phyloP scores from a whole-genome alignment of 75 land plant genomes.

The Pinus albicaulis region DNA sequence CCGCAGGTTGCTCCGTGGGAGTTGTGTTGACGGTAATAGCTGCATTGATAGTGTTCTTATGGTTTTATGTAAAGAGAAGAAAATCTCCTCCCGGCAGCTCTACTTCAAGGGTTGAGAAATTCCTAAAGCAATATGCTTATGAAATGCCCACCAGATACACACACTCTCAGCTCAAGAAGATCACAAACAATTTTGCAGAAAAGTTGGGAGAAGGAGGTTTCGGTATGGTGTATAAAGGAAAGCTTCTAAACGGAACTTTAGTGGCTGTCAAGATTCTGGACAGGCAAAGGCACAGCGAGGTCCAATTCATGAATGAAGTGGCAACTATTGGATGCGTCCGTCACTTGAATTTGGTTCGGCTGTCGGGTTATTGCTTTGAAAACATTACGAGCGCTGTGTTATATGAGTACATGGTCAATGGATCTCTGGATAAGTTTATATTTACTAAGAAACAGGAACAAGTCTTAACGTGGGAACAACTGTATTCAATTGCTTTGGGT shows the following conservation, averaged over 20 bases:
- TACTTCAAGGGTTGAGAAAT: background rate
- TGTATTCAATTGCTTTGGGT: too few species aligned
- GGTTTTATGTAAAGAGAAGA: background rate
- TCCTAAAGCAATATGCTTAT: background rate
- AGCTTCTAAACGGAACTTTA: background rate
- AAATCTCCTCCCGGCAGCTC: too few species aligned
- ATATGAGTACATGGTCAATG: too few species aligned
- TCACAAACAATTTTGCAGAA: slow-evolving; percentile 12
- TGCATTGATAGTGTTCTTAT: background rate
- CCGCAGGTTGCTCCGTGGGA: background rate
- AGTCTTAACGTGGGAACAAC: too few species aligned
- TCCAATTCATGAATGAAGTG: slow-evolving; percentile 20
- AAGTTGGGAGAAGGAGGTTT: slow-evolving; percentile 14
- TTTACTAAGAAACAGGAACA: too few species aligned
- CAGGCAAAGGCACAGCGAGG: background rate
- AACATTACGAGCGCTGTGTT: too few species aligned
- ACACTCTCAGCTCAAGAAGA: slow-evolving; percentile 15
- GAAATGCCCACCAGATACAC: slow-evolving; percentile 10
- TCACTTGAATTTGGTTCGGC: too few species aligned
- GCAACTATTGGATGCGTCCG: slow-evolving; percentile 6
- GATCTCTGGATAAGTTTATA: too few species aligned
- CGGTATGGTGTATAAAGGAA: slow-evolving; percentile 12
- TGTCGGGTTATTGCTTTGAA: too few species aligned
- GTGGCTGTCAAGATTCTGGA: slow-evolving; percentile 15
- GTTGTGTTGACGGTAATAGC: background rate